Base-by-base conservation (phyloP, 352 stramenopile species). In the Globisporangium acanthophoron region DNA sequence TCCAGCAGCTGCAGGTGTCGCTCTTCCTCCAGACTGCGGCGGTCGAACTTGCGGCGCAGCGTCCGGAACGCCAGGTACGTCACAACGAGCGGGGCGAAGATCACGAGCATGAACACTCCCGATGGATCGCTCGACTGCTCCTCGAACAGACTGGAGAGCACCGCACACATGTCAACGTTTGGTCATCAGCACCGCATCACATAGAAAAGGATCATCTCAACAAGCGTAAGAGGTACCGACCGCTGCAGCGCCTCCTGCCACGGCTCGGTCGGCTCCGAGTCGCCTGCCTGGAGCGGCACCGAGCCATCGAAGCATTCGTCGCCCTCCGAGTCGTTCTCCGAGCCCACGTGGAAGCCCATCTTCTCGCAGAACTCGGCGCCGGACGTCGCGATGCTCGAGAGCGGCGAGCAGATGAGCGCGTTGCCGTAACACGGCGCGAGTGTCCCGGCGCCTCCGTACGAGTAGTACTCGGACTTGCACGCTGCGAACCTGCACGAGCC, bases 291-390 rank as follows among this genome's bases (percentile, higher is more conserved):
- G 15, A 70, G 59, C 21, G 85, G 80, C 39, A 94, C 78, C 3
- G 82, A 92, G 43, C 85, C 82, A 48, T 94, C 85, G 35, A 94
- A 94, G 73, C 85, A 94, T 35, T 91, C 81, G 41, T 78, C 64
- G 7, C 83, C 85, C 55, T 94, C 85, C 7, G 63, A 67, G 50
- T 94, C 85, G 41, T 79, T 66, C 21, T 80, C 64, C 21, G 61
- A 74, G 41, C 80, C 85, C 39, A 90, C 82, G 24, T 89, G 80
- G 64, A 86, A 92, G 15, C 85, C 85, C 85, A 94, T 94, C 52
- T 85, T 73, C 18, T 67, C 56, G 62, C 85, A 94, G 43, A 94
- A 92, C 50, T 85, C 77, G 24, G 59, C 68, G 4, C 82, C 80
- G 18, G 66, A 74, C 7, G 64, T 40, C 39, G 74, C 75, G 52